These are phyloP conservation scores for Plasmodium vivax DNA, from an alignment of 169 alveolate genomes.

Conservation along the genomic window DNA sequence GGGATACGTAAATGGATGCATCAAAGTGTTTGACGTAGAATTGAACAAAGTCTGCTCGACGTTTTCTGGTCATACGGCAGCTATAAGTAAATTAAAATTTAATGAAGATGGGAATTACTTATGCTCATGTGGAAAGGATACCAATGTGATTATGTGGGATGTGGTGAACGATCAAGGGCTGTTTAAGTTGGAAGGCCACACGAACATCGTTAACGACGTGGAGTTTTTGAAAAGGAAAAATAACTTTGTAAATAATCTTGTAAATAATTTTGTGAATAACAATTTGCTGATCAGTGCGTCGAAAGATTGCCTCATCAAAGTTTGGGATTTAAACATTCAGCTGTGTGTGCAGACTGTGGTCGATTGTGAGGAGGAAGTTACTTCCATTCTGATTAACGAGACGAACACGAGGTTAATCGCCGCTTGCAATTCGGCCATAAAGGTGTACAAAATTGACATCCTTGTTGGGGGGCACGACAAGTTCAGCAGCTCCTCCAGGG, in stretches of 20 bases:
- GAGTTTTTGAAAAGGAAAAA: conserved; percentile 63
- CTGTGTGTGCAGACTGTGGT: conserved; percentile 89
- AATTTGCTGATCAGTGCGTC: conserved; percentile 83
- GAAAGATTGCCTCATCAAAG: conserved; percentile 88
- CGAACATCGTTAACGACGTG: conserved; percentile 86
- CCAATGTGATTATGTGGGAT: conserved; percentile 90
- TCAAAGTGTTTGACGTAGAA: conserved; percentile 82
- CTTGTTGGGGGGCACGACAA: conserved; percentile 16
- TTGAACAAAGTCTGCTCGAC: conserved; percentile 73
- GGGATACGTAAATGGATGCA: conserved; percentile 88
- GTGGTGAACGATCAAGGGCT: conserved; percentile 86
- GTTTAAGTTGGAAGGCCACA: conserved; percentile 87
- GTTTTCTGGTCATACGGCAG: conserved; percentile 84
- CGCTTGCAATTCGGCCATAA: conserved; percentile 31
- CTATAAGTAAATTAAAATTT: conserved; percentile 77
- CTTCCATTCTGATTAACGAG: conserved; percentile 76
- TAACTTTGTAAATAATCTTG: conserved; percentile 22
- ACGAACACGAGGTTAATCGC: conserved; percentile 56
- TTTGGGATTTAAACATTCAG: conserved; percentile 89
- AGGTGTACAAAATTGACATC: conserved; percentile 65
- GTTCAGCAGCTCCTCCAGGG: conserved; percentile 19
- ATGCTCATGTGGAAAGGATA: conserved; percentile 89
- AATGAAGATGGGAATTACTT: conserved; percentile 77
- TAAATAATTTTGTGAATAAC: conserved; percentile 34
- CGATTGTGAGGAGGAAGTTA: conserved; percentile 85